A percentile compares a stretch with the other conserved stretches of the same genome.
These are phyloP conservation scores for Fusarium multiceps DNA, from an alignment of 2,329 filamentous ascomycete genomes.

Conservation along the genomic window DNA sequence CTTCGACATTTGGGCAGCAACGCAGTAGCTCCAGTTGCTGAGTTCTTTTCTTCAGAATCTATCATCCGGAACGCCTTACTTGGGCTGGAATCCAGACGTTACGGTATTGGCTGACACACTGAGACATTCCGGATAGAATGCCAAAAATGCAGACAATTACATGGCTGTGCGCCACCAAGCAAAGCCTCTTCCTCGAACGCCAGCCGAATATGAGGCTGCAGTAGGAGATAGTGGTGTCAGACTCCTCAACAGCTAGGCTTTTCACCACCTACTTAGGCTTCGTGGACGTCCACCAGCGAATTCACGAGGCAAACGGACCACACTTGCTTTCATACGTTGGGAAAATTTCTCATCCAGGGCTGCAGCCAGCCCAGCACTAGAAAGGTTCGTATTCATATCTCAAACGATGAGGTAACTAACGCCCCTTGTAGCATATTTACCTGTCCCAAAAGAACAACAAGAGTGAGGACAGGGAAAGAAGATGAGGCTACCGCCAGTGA, in stretches of 20 bases:
- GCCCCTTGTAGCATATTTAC: constrained; percentile 27
- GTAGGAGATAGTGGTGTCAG: neutral
- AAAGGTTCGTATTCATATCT: constrained; percentile 37
- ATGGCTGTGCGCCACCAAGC: constrained; percentile 1
- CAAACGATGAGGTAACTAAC: constrained; percentile 33
- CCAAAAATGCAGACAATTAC: neutral
- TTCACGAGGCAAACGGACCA: constrained; percentile 7
- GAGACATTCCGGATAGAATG: neutral
- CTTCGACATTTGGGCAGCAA: constrained; percentile 33
- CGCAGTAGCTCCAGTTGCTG: constrained; percentile 6
- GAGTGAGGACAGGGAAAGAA: constrained; percentile 22
- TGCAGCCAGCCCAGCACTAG: constrained; percentile 26
- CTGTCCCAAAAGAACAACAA: constrained; percentile 32
- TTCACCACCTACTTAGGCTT: neutral
- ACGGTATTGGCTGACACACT: constrained; percentile 22
- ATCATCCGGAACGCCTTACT: constrained; percentile 20
- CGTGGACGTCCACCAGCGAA: neutral
- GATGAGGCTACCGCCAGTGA: constrained; percentile 16
- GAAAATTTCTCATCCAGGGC: constrained; percentile 15
- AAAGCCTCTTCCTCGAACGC: neutral
- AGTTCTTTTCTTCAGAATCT: neutral
- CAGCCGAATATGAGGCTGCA: constrained; percentile 21
- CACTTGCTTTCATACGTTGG: neutral
- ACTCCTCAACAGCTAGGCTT: neutral
- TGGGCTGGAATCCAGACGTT: neutral